Evolutionary conservation across 352 stramenopile species (phyloP).

Genomic region (Globisporangium acanthophoron): DNA sequence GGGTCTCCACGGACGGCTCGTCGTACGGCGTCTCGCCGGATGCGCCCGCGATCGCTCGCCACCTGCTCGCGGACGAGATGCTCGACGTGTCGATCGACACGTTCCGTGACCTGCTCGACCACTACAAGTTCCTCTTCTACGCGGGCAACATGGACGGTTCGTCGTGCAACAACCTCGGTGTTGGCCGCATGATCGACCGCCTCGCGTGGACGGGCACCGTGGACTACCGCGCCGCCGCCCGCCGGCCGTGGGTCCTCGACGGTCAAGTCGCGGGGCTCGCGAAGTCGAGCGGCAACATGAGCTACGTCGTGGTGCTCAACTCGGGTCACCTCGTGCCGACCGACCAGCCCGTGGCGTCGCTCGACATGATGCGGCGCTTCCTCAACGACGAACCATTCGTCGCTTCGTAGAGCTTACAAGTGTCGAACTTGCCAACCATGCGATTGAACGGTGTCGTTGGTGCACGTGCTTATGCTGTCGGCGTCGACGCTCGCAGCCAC

Average conservation of each 20-base stretch:
- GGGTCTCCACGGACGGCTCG: slow-evolving; percentile 59
- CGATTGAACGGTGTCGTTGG: too few species aligned
- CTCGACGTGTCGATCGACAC: slow-evolving; percentile 70
- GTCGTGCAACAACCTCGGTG: slow-evolving; percentile 71
- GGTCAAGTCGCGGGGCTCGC: slow-evolving; percentile 51
- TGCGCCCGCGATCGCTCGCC: slow-evolving; percentile 57
- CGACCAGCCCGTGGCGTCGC: slow-evolving; percentile 60
- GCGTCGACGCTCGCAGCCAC: slow-evolving; percentile 6
- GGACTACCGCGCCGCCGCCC: slow-evolving; percentile 55
- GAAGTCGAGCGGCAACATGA: slow-evolving; percentile 77
- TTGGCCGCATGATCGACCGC: slow-evolving; percentile 73
- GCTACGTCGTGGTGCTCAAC: slow-evolving; percentile 78
- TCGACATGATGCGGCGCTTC: slow-evolving; percentile 83
- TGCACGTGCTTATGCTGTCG: too few species aligned
- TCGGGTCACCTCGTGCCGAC: slow-evolving; percentile 66
- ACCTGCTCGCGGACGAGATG: slow-evolving; percentile 73
- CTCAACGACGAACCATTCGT: slow-evolving; percentile 41
- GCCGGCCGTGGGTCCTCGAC: slow-evolving; percentile 56
- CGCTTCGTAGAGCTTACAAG: slow-evolving; percentile 2
- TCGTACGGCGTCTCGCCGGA: slow-evolving; percentile 44
- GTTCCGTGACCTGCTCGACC: slow-evolving; percentile 72
- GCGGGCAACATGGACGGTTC: slow-evolving; percentile 84
- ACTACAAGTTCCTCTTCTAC: slow-evolving; percentile 84
- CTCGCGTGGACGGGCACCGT: slow-evolving; percentile 64
- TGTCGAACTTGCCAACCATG: too few species aligned